phyloP scores from a whole-genome alignment of 305 asterid genomes.

The Fraxinus floribunda region DNA sequence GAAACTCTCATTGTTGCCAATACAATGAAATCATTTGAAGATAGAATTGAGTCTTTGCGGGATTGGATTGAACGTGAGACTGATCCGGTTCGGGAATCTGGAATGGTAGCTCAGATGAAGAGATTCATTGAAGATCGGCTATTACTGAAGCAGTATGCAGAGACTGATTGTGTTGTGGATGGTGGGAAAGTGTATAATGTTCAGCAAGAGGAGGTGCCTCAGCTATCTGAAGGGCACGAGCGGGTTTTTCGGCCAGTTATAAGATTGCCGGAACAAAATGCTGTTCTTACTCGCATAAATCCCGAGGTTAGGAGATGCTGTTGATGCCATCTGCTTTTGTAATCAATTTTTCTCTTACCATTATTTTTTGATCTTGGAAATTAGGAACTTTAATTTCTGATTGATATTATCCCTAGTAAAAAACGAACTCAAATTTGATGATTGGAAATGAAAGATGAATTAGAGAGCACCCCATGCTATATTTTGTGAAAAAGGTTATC shows the following conservation, averaged over 20 bases:
- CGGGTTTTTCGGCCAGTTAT: conserved; percentile 80
- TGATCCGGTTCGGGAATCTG: conserved; percentile 76
- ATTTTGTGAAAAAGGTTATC: background rate
- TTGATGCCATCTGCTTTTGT: conserved; percentile 9
- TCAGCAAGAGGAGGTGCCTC: conserved; percentile 80
- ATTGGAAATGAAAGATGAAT: background rate
- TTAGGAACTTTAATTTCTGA: background rate
- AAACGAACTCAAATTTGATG: background rate
- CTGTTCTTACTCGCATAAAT: conserved; percentile 90
- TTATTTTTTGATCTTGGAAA: conserved; percentile 7
- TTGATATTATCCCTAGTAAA: background rate
- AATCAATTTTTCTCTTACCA: conserved; percentile 18
- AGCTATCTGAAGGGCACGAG: conserved; percentile 57
- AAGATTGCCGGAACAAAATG: conserved; percentile 78
- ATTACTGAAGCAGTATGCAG: conserved; percentile 87
- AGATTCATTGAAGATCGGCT: conserved; percentile 86
- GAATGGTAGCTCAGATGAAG: conserved; percentile 91
- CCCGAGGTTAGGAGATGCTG: conserved; percentile 76
- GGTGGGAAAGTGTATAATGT: conserved; percentile 61
- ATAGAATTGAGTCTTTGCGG: conserved; percentile 76
- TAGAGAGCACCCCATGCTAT: background rate
- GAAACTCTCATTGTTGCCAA: conserved; percentile 98
- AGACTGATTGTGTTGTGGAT: conserved; percentile 72
- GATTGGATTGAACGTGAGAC: conserved; percentile 70
- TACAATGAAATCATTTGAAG: conserved; percentile 97